phyloP scores from a whole-genome alignment of 2,329 filamentous ascomycete species.

The Hypoxylon sp. region DNA sequence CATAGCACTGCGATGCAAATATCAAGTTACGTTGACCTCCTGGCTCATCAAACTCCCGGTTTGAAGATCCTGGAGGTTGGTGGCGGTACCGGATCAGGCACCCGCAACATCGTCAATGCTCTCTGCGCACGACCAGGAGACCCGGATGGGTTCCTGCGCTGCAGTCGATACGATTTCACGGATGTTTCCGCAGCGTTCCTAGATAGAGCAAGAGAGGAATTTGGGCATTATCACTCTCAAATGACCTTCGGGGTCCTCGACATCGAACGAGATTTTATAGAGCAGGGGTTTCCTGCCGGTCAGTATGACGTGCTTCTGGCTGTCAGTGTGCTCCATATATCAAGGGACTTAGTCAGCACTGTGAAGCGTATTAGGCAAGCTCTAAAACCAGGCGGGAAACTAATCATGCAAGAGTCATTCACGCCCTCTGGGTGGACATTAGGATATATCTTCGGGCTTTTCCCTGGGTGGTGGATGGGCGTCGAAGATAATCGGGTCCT shows the following conservation, averaged over 20 bases:
- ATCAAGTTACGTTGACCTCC: slow-evolving; percentile 33
- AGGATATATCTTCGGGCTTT: slow-evolving; percentile 41
- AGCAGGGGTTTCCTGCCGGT: slow-evolving; percentile 26
- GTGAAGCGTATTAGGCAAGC: slow-evolving; percentile 26
- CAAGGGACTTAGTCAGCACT: slow-evolving; percentile 24
- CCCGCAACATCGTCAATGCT: slow-evolving; percentile 15
- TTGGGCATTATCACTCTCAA: slow-evolving; percentile 6
- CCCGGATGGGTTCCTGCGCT: slow-evolving; percentile 16
- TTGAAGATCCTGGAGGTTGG: slow-evolving; percentile 44
- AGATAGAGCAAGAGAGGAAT: slow-evolving; percentile 17
- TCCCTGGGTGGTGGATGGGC: slow-evolving; percentile 44
- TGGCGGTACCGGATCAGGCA: slow-evolving; percentile 35
- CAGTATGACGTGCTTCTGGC: slow-evolving; percentile 43
- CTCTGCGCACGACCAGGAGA: slow-evolving; percentile 16
- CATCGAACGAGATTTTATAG: slow-evolving; percentile 41
- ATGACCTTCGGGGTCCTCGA: slow-evolving; percentile 40
- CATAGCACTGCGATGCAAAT: slow-evolving; percentile 15
- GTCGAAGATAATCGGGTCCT: slow-evolving; percentile 16
- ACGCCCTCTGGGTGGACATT: slow-evolving; percentile 12
- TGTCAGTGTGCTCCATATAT: slow-evolving; percentile 38
- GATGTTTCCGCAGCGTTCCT: slow-evolving; percentile 39
- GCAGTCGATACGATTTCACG: slow-evolving; percentile 41
- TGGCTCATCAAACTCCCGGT: slow-evolving; percentile 35
- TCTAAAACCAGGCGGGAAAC: slow-evolving; percentile 44
- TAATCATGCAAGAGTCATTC: slow-evolving; percentile 37